These are phyloP conservation scores for Musa beccarii DNA, from an alignment of 176 grass and related monocot genomes.

Conservation along the genomic window DNA sequence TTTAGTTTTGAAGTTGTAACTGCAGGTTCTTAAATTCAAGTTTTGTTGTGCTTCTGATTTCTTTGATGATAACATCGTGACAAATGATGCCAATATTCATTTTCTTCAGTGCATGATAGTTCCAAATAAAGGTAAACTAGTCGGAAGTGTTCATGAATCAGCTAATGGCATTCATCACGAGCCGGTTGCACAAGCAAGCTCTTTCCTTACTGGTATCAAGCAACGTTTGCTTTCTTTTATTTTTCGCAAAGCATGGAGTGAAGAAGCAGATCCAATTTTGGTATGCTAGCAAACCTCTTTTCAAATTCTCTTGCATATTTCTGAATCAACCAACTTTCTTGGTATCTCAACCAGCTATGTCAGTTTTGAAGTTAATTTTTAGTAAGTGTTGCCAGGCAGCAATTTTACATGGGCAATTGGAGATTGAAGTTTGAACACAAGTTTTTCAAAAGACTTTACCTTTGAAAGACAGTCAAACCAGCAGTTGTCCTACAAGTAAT, in stretches of 20 bases:
- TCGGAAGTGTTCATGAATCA: background rate
- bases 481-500: too few species aligned
- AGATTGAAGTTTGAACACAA: too few species aligned
- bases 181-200: constrained; percentile 43
- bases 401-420: too few species aligned
- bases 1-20: too few species aligned
- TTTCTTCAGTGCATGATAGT: background rate
- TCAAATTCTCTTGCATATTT: constrained; percentile 15
- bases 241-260: constrained; percentile 81
- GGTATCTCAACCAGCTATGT: background rate
- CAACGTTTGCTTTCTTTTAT: constrained; percentile 84
- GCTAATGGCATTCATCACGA: constrained; percentile 27
- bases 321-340: background rate
- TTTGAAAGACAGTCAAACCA: too few species aligned
- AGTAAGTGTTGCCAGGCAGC: too few species aligned
- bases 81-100: background rate
- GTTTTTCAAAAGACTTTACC: too few species aligned
- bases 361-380: background rate
- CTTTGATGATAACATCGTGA: background rate
- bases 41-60: background rate
- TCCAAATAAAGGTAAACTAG: background rate
- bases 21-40: background rate
- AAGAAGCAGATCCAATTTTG: constrained; percentile 62
- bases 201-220: constrained; percentile 87
- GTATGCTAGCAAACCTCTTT: constrained; percentile 35